A percentile compares a stretch with the other conserved stretches of the same genome.
Evolutionary conservation across 108 stramenopile genomes (phyloP).

Genomic region (Conticribra weissflogii): DNA sequence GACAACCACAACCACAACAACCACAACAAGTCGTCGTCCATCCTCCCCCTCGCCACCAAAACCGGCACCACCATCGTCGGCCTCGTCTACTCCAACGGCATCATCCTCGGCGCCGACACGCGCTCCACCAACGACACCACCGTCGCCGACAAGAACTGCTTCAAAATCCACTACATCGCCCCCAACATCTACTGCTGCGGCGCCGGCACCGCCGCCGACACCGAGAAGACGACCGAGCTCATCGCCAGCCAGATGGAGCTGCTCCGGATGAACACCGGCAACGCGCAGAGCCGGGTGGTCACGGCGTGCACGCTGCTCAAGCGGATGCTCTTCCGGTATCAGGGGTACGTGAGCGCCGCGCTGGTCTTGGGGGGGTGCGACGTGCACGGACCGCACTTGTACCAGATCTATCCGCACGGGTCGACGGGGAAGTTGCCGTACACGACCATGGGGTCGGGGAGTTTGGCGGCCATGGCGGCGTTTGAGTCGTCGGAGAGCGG

Average conservation of each 20-base stretch:
- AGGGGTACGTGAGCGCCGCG: conserved; percentile 95
- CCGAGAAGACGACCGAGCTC: conserved; percentile 96
- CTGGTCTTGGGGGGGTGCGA: conserved; percentile 96
- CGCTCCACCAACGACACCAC: conserved; percentile 93
- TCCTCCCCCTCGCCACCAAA: conserved; percentile 90
- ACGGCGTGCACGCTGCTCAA: conserved; percentile 96
- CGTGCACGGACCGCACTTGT: conserved; percentile 91
- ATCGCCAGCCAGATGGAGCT: conserved; percentile 92
- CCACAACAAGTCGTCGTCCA: conserved; percentile 31
- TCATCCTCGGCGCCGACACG: conserved; percentile 98
- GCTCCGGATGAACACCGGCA: conserved; percentile 91
- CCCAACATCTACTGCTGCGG: conserved; percentile 99
- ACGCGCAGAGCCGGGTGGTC: conserved; percentile 82
- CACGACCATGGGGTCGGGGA: conserved; percentile 99
- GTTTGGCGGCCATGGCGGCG: conserved; percentile 97
- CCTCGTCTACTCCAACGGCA: conserved; percentile 90
- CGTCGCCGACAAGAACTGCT: conserved; percentile 99
- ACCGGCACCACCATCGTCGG: conserved; percentile 97
- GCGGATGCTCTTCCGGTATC: conserved; percentile 95
- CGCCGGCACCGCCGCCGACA: conserved; percentile 99
- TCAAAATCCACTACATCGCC: conserved; percentile 99
- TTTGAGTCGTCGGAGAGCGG: conserved; percentile 93
- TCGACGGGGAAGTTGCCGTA: conserved; percentile 94
- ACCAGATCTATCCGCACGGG: conserved; percentile 98
- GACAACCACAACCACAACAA: conserved; percentile 6